These are phyloP conservation scores for Ophiostoma piceae DNA, from an alignment of 2,329 filamentous ascomycete genomes.

Conservation along the genomic window DNA sequence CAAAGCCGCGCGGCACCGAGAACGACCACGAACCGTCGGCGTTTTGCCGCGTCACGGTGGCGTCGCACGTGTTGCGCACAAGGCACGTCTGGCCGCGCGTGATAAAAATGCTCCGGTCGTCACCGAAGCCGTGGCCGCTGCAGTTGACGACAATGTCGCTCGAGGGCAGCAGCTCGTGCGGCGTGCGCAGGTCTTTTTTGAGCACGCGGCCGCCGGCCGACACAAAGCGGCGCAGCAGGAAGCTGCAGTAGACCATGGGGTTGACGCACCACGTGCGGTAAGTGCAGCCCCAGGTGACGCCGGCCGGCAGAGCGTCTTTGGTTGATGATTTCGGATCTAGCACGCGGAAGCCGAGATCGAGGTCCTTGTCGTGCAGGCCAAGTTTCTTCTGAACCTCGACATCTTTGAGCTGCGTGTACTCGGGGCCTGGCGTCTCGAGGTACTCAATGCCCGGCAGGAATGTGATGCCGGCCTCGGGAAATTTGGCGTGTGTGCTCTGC, in stretches of 20 bases:
- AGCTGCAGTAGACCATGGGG: constrained; percentile 49
- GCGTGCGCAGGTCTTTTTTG: constrained; percentile 36
- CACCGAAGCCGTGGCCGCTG: constrained; percentile 42
- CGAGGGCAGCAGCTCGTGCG: constrained; percentile 38
- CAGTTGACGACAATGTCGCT: constrained; percentile 41
- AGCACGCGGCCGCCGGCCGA: constrained; percentile 36
- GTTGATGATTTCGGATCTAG: constrained; percentile 26
- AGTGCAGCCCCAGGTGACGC: constrained; percentile 44
- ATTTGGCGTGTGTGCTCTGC: constrained; percentile 32
- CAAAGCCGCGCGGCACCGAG: constrained; percentile 55
- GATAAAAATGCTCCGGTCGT: constrained; percentile 37
- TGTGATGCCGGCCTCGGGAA: constrained; percentile 44
- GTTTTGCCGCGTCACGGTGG: constrained; percentile 55
- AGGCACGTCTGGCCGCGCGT: constrained; percentile 46
- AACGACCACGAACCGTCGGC: constrained; percentile 60
- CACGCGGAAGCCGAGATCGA: constrained; percentile 38
- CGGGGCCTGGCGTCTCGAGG: constrained; percentile 42
- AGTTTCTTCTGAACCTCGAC: constrained; percentile 33
- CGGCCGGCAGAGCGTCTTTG: constrained; percentile 36
- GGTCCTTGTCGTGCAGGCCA: constrained; percentile 33
- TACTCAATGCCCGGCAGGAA: constrained; percentile 48
- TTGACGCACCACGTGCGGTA: constrained; percentile 54
- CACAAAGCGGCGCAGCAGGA: constrained; percentile 41
- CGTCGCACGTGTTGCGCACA: constrained; percentile 38
- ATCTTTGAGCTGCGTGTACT: constrained; percentile 34